phyloP scores from a whole-genome alignment of 495 filamentous ascomycete genomes.

The Aspergillus cavernicola region DNA sequence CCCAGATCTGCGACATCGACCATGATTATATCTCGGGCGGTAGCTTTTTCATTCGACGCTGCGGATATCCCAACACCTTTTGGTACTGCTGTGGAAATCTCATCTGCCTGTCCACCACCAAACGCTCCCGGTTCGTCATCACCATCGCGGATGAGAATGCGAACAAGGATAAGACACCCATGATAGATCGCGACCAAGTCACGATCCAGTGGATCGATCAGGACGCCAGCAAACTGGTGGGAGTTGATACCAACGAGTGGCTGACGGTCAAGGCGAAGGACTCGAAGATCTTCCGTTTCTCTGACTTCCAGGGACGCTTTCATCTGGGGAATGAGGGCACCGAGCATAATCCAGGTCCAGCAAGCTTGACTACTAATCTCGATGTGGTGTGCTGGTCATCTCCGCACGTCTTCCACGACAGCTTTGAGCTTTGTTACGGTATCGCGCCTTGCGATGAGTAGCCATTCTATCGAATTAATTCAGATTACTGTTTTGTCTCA shows the following conservation, averaged over 20 bases:
- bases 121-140: background rate
- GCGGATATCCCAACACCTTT: slow-evolving; percentile 1
- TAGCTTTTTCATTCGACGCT: slow-evolving; percentile 2
- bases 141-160: background rate
- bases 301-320: background rate
- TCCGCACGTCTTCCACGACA: background rate
- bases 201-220: background rate
- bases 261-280: background rate
- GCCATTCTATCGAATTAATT: no score
- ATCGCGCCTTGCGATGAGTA: background rate
- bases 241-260: background rate
- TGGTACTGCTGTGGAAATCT: slow-evolving; percentile 7
- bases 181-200: background rate
- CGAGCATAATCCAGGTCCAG: background rate
- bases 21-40: slow-evolving; percentile 2
- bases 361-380: background rate
- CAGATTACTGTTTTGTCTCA: no score
- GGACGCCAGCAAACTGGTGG: background rate
- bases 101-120: slow-evolving; percentile 1
- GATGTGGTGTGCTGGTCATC: slow-evolving; percentile 1
- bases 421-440: slow-evolving; percentile 4
- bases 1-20: background rate
- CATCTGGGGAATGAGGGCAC: slow-evolving; percentile 2
- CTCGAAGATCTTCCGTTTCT: background rate
- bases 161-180: background rate